Percentiles rank a stretch among this genome's conserved stretches.
phyloP scores from a whole-genome alignment of 352 stramenopile species.

The Globisporangium sylvaticum region DNA sequence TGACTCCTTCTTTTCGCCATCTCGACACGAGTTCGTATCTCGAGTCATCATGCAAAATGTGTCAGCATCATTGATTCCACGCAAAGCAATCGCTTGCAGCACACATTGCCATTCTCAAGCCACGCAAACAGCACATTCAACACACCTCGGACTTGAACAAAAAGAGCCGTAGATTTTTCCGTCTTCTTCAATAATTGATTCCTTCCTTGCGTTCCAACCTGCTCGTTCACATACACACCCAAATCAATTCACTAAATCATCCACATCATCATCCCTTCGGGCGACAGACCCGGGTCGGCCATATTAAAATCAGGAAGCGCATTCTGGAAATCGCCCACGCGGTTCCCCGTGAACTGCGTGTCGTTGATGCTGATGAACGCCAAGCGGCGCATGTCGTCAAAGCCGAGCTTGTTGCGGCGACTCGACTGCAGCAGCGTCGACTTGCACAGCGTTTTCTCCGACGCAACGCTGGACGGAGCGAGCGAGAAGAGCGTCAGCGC shows the following conservation, averaged over 20 bases:
- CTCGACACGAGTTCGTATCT: not conserved
- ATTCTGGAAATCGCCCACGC: conserved; percentile 49
- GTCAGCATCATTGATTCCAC: not conserved
- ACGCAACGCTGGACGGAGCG: conserved; percentile 63
- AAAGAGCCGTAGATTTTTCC: not conserved
- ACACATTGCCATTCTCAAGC: not conserved
- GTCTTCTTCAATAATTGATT: conserved; percentile 1
- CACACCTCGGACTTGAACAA: not conserved
- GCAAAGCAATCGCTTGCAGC: not conserved
- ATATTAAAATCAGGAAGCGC: conserved; percentile 67
- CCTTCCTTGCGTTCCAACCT: not conserved
- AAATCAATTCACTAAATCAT: conserved; percentile 51
- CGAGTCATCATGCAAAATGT: no score
- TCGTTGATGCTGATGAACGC: conserved; percentile 85
- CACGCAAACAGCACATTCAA: not conserved
- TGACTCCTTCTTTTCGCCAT: not conserved
- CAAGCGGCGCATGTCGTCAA: conserved; percentile 68
- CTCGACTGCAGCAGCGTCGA: conserved; percentile 55
- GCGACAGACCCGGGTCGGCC: conserved; percentile 58
- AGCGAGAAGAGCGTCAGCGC: conserved; percentile 77
- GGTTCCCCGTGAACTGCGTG: conserved; percentile 55
- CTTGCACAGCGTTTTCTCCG: conserved; percentile 72
- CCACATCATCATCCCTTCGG: conserved; percentile 86
- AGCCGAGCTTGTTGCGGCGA: conserved; percentile 68
- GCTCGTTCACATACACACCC: not conserved